These are phyloP conservation scores for Alternaria infectoria DNA, from an alignment of 2,329 filamentous ascomycete genomes.

Conservation along the genomic window DNA sequence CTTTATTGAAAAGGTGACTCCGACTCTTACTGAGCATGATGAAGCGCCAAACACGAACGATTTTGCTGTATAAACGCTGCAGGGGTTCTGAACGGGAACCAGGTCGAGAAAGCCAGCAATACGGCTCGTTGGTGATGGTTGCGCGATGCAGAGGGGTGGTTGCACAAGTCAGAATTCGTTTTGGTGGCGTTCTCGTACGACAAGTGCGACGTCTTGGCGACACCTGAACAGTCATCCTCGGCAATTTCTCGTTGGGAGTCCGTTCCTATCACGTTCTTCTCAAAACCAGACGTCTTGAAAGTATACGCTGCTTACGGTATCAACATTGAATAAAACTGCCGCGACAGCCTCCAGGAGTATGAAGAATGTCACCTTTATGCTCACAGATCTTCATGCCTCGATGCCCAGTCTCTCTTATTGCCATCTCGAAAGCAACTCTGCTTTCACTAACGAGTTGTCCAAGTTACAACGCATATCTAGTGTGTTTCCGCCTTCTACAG, in stretches of 20 bases:
- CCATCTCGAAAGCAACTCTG: neutral
- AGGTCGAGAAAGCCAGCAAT: neutral
- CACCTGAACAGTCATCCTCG: constrained; percentile 4
- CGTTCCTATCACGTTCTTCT: neutral
- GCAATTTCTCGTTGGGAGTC: neutral
- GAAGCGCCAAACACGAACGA: neutral
- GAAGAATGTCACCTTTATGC: neutral
- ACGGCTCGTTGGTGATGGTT: neutral
- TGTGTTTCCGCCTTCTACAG: neutral
- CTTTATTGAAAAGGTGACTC: constrained; percentile 17
- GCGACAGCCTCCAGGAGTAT: neutral
- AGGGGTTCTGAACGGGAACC: neutral
- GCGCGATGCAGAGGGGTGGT: neutral
- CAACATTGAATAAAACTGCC: neutral
- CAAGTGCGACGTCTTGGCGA: constrained; percentile 14
- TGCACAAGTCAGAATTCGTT: constrained; percentile 1
- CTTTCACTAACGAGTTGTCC: neutral
- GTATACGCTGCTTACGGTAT: neutral
- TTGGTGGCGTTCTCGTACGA: constrained; percentile 12
- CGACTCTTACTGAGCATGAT: neutral
- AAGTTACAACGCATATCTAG: neutral
- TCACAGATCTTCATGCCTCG: neutral
- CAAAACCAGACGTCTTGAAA: neutral
- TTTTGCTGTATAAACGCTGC: neutral
- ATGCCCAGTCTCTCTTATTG: neutral